Conservation (phyloP, 2,329 filamentous ascomycete genomes). For the Ophiostoma pallidulum region DNA sequence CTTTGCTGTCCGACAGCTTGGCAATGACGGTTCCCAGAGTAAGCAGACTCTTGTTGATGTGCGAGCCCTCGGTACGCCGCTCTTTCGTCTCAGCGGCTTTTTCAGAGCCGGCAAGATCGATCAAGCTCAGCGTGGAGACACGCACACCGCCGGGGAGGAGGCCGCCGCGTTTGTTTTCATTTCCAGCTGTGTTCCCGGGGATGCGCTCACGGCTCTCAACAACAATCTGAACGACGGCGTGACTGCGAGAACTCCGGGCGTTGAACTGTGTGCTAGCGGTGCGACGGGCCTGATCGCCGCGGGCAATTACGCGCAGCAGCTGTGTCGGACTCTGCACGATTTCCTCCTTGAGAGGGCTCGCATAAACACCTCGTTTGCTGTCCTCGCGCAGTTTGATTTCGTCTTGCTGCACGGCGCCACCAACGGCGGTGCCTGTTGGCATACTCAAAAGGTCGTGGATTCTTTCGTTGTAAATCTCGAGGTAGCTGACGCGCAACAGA, state of each 20-base stretch:
- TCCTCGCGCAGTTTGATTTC: conserved; percentile 97
- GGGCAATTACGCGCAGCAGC: conserved; percentile 83
- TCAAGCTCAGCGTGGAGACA: conserved; percentile 89
- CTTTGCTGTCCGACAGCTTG: conserved; percentile 79
- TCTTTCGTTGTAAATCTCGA: conserved; percentile 98
- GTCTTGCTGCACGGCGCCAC: conserved; percentile 55
- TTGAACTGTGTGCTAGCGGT: conserved; percentile 97
- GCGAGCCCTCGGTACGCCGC: conserved; percentile 83
- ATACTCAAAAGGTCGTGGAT: conserved; percentile 89
- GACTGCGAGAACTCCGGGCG: conserved; percentile 88
- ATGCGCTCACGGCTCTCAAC: conserved; percentile 90
- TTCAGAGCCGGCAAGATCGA: conserved; percentile 93
- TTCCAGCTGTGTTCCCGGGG: conserved; percentile 38
- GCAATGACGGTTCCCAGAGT: conserved; percentile 94
- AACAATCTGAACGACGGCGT: conserved; percentile 96
- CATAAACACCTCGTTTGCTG: conserved; percentile 92
- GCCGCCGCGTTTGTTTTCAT: conserved; percentile 57
- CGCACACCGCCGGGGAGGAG: conserved; percentile 80
- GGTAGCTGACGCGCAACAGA: conserved; percentile 86
- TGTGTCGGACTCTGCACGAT: conserved; percentile 98
- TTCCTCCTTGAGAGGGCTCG: conserved; percentile 91
- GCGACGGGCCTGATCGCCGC: conserved; percentile 81
- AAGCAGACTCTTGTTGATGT: conserved; percentile 96
- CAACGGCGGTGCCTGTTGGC: conserved; percentile 48
- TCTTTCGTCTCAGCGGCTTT: conserved; percentile 94